A percentile compares a stretch with the other conserved stretches of the same genome.
These are phyloP conservation scores for Crithidia expoeki DNA, from an alignment of 208 protist species.

Conservation along the genomic window DNA sequence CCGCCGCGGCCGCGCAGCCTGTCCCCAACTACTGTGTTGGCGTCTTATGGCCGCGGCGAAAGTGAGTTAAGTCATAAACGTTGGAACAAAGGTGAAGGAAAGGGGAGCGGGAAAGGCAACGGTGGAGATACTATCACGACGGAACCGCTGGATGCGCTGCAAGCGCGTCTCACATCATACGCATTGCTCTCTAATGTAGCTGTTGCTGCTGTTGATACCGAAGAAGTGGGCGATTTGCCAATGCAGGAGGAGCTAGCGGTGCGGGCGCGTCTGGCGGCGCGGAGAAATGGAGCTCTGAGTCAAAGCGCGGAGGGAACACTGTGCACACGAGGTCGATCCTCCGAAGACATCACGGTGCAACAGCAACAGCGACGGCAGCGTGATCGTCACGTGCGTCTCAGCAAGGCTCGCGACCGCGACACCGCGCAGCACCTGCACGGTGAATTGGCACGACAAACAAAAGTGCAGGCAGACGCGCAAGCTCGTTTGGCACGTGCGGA, in stretches of 20 bases:
- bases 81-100: background rate
- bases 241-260: conserved; percentile 34
- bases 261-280: conserved; percentile 4
- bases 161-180: conserved; percentile 1
- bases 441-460: conserved; percentile 3
- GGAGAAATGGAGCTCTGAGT: background rate
- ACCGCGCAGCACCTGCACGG: background rate
- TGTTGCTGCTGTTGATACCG: background rate
- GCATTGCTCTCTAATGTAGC: background rate
- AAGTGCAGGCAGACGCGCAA: conserved; percentile 18
- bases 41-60: background rate
- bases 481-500: conserved; percentile 15
- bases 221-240: conserved; percentile 2
- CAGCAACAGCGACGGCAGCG: conserved; percentile 6
- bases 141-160: conserved; percentile 24
- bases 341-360: background rate
- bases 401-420: conserved; percentile 9
- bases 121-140: background rate
- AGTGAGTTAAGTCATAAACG: background rate
- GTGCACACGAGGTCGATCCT: background rate
- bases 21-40: background rate
- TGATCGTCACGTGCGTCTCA: background rate
- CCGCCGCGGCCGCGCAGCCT: background rate
- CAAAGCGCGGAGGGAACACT: background rate
- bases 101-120: background rate